Evolutionary conservation across 129 eudicot genomes (phyloP), one percentile per base, ranked within the genome.

Genomic region (Gnaphalium uliginosum): DNA sequence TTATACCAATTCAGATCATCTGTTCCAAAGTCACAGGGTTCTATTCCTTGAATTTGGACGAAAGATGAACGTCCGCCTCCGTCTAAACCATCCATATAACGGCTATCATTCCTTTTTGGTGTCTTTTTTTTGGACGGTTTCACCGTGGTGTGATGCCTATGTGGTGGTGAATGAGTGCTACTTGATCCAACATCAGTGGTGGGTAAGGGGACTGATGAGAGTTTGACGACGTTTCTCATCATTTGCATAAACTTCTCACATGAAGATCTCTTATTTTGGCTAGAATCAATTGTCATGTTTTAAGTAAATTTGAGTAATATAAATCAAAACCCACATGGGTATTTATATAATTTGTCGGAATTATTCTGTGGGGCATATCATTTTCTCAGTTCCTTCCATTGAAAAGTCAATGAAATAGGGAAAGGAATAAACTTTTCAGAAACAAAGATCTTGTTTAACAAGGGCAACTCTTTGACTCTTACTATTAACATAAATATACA

Each of bases 231-330:
- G 73, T 56, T 79, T 65, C 32, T 79, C 51, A 65, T 64, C 13
- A 64, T 66, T 54, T 54, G 73, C 67, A 25, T 64, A 37, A 79
- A 50, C 35, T 71, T 65, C 48, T 79, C 78, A 79, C 82, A 62
- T 17, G 50, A 9, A 51, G 78, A 72, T 72, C 68, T 72, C 33
- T 54, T 64, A 54, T 64, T 72, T 53, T 18, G 73, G 54, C 15
- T 76, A 65, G 33, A 13, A 13, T 69, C 59, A 5, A 8, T 19
- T 25, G 60, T 53, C 83, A 79, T 72, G 72, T 63, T 71, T 33
- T 72, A 78, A 71, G 63, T 27, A 33, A 5, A 60, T 41, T 61
- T 22, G 50, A 69, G 53, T 2, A 33, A 71, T 6, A 71, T 65
- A 61, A 29, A 70, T 15, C 2, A 8, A 54, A 54, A 69, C 81